Percentiles rank a stretch among this genome's conserved stretches.
Evolutionary conservation across 192 early-diverging fungal species (phyloP).

Genomic region (Podila epigama): DNA sequence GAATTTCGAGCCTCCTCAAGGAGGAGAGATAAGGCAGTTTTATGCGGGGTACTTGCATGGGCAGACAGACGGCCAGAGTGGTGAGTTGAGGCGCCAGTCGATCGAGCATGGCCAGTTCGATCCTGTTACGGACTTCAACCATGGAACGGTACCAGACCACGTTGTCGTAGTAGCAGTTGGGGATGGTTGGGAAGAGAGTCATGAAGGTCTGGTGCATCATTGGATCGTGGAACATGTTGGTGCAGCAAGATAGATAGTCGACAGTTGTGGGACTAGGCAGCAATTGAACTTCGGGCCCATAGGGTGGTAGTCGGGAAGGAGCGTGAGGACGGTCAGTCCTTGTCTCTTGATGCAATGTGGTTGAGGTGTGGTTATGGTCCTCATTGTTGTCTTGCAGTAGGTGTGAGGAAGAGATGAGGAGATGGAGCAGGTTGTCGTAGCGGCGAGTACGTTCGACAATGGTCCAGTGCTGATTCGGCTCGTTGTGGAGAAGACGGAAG

Average conservation of each 20-base stretch:
- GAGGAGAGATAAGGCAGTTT: slow-evolving; percentile 11
- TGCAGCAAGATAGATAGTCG: slow-evolving; percentile 38
- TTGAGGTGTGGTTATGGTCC: too few relatives aligned
- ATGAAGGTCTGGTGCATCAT: slow-evolving; percentile 44
- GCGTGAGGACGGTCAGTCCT: background rate
- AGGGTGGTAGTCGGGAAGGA: slow-evolving; percentile 9
- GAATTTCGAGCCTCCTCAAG: slow-evolving; percentile 22
- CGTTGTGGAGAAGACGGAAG: slow-evolving; percentile 34
- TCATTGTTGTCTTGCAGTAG: slow-evolving; percentile 10
- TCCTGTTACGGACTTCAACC: slow-evolving; percentile 29
- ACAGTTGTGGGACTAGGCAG: slow-evolving; percentile 37
- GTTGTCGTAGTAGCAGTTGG: slow-evolving; percentile 38
- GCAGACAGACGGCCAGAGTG: slow-evolving; percentile 18
- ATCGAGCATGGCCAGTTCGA: slow-evolving; percentile 39
- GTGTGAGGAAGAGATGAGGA: slow-evolving; percentile 34
- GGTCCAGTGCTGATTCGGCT: slow-evolving; percentile 22
- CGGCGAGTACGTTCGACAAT: slow-evolving; percentile 21
- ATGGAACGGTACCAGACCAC: slow-evolving; percentile 43
- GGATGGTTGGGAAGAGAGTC: slow-evolving; percentile 42
- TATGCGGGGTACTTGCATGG: slow-evolving; percentile 35
- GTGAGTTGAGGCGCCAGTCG: slow-evolving; percentile 16
- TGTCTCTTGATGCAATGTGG: background rate
- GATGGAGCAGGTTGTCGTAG: slow-evolving; percentile 25
- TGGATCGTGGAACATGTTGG: slow-evolving; percentile 44
- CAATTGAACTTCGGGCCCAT: slow-evolving; percentile 25